Percentiles rank a stretch among this genome's conserved stretches.
Evolutionary conservation across 2,329 filamentous ascomycete species (phyloP).

Genomic region (Aspergillus bombycis): DNA sequence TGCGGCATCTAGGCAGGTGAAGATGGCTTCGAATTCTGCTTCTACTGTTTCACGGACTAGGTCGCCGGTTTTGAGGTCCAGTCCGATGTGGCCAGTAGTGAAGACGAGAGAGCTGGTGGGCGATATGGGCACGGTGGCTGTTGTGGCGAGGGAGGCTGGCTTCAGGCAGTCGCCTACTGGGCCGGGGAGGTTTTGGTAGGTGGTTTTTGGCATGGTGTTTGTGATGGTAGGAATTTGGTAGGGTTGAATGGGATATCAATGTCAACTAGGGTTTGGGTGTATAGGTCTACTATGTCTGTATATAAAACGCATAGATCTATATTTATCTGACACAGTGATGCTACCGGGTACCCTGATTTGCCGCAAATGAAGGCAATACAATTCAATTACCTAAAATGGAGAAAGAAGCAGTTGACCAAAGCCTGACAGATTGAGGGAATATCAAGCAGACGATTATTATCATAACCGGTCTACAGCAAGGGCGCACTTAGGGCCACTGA

Average conservation of each 20-base stretch:
- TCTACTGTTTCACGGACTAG: not conserved
- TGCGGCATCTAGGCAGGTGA: slow-evolving; percentile 19
- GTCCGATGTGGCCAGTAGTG: slow-evolving; percentile 8
- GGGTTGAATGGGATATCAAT: no score
- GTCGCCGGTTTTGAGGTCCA: not conserved
- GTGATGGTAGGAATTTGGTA: not conserved
- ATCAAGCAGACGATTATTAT: not conserved
- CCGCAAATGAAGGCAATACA: not conserved
- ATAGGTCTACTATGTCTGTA: not conserved
- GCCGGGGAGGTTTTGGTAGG: slow-evolving; percentile 16
- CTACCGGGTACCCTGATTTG: not conserved
- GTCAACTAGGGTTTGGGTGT: not conserved
- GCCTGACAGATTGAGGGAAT: not conserved
- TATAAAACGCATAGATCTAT: not conserved
- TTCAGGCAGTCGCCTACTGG: slow-evolving; percentile 16
- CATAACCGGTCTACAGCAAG: not conserved
- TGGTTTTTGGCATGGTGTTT: slow-evolving; percentile 4
- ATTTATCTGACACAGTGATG: no score
- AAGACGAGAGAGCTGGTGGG: slow-evolving; percentile 5
- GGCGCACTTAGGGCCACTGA: not conserved
- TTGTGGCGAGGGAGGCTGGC: slow-evolving; percentile 14
- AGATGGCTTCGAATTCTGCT: slow-evolving; percentile 19
- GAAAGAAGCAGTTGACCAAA: not conserved
- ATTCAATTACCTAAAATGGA: not conserved
- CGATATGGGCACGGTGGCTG: slow-evolving; percentile 9